Evolutionary conservation across 306 rosid species (phyloP), one percentile per base, ranked within the genome.

Genomic region (Quercus parvula): DNA sequence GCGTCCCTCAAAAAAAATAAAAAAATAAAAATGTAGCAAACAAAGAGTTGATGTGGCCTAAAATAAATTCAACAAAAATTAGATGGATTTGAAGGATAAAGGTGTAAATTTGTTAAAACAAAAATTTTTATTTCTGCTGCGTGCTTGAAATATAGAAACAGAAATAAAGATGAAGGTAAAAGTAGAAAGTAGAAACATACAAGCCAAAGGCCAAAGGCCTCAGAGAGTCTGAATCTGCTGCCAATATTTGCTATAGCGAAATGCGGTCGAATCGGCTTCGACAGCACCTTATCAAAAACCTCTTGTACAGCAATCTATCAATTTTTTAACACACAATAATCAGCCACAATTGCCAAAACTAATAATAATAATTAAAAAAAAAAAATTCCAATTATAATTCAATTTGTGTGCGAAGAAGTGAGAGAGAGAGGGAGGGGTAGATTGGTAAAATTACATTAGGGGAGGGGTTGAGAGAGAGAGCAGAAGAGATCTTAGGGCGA

Each of bases 381-480:
- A 1, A 7, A 38, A 0, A 38, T 8, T 41, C 12, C 46, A 41
- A 8, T 8, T 0, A 8, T 8, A 63, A 63, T 12, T 1, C 10
- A 51, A 33, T 2, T 2, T 41, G 46, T 41, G 46, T 2, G 46
- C 8, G 46, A 38, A 35, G 44, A 35, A 35, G 44, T 35, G 38
- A 33, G 38, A 33, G 44, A 35, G 44, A 6, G 41, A 25, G 20
- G 1, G 58, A 14, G 2, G 24, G 1, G 5, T 33, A 19, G 38
- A 11, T 54, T 33, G 57, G 46, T 18, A 75, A 64, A 75, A 27
- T 41, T 74, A 92, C 97, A 44, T 15, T 54, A 6, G 80, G 81
- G 5, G 84, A 85, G 71, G 91, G 91, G 19, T 89, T 82, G 83
- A 92, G 89, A 74, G 97, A 89, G 73, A 92, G 87, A 13, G 95